Evolutionary conservation across 352 stramenopile genomes (phyloP).

Genomic region (Phytopythium litorale): DNA sequence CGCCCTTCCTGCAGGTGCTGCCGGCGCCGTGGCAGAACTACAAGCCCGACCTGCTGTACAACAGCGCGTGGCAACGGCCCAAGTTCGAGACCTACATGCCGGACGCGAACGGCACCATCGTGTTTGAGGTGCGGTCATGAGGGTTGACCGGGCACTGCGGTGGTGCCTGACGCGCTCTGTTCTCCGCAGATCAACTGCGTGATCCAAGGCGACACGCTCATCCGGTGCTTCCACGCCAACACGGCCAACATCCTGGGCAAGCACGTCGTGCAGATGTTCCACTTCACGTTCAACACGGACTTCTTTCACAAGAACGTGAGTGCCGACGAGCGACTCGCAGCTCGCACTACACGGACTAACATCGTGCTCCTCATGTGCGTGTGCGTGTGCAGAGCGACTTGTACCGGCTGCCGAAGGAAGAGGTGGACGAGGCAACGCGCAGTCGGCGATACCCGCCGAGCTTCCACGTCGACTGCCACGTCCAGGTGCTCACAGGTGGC

Average conservation of each 20-base stretch:
- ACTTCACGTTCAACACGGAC: conserved; percentile 83
- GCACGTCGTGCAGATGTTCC: conserved; percentile 83
- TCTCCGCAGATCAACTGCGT: conserved; percentile 51
- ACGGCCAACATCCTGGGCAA: conserved; percentile 67
- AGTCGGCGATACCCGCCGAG: conserved; percentile 49
- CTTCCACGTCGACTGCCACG: conserved; percentile 54
- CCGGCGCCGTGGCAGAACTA: conserved; percentile 59
- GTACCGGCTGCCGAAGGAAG: conserved; percentile 47
- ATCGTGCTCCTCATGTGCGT: not conserved
- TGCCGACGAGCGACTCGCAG: conserved; percentile 1
- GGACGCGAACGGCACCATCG: conserved; percentile 42
- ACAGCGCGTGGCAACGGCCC: conserved; percentile 64
- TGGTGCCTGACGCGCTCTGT: not conserved
- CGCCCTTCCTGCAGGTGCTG: conserved; percentile 61
- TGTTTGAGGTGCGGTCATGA: conserved; percentile 40
- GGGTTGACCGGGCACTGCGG: not conserved
- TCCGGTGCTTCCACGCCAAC: conserved; percentile 76
- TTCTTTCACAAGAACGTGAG: conserved; percentile 72
- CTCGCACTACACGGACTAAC: not conserved
- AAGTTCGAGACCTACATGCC: conserved; percentile 61
- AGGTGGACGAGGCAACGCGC: conserved; percentile 55
- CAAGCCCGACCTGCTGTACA: conserved; percentile 55
- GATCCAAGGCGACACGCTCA: conserved; percentile 65
- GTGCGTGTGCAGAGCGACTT: conserved; percentile 24
- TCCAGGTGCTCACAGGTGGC: conserved; percentile 26